These are phyloP conservation scores for Globisporangium nunn DNA, from an alignment of 352 stramenopile species.

Conservation along the genomic window DNA sequence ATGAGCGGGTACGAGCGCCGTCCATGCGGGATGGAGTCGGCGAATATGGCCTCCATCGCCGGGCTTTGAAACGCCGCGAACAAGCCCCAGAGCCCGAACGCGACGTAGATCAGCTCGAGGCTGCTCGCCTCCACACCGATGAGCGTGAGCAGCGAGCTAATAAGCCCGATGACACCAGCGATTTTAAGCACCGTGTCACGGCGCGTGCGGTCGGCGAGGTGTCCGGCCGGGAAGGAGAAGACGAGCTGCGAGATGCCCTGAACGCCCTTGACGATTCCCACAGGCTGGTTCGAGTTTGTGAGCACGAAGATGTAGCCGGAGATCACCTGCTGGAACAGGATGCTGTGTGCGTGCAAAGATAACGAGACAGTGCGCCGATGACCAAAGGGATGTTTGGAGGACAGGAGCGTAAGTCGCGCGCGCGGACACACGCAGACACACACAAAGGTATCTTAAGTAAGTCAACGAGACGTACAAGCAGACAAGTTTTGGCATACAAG, in stretches of 20 bases:
- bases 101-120: conserved; percentile 47
- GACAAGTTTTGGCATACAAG: no score
- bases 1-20: conserved; percentile 73
- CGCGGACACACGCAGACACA: no score
- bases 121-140: conserved; percentile 33
- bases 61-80: conserved; percentile 74
- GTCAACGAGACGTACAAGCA: no score
- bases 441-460: no score
- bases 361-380: conserved; percentile 12
- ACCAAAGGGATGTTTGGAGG: no score
- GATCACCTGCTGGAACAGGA: conserved; percentile 51
- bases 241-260: conserved; percentile 51
- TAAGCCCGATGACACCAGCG: conserved; percentile 29
- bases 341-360: conserved; percentile 26
- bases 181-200: conserved; percentile 42
- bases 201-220: conserved; percentile 38
- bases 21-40: conserved; percentile 66
- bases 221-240: conserved; percentile 44
- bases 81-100: conserved; percentile 70
- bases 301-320: conserved; percentile 54
- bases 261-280: conserved; percentile 34
- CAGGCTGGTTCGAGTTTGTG: conserved; percentile 37
- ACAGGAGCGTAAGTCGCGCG: no score
- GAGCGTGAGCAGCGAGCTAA: conserved; percentile 27
- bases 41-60: conserved; percentile 74